phyloP scores from a whole-genome alignment of 179 eudicot species.

The Drosera spatulata region DNA sequence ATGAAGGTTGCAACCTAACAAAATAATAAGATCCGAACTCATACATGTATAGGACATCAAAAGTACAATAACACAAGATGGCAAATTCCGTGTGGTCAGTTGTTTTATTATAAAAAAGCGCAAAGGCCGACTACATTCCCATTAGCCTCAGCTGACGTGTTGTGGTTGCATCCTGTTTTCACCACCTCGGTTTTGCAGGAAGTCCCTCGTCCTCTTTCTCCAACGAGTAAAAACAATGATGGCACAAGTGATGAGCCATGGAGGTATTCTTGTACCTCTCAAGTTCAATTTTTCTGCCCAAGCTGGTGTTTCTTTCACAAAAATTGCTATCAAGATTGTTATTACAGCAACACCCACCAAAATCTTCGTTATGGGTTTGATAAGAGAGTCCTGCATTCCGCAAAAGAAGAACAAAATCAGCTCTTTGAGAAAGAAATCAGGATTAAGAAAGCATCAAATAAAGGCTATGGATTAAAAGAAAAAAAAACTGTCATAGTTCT shows the following conservation, averaged over 20 bases:
- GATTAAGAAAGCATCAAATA: too few species aligned
- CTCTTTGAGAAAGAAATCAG: too few species aligned
- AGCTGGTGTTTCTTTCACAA: constrained; percentile 47
- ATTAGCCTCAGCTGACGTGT: too few species aligned
- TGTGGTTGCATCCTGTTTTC: constrained; percentile 1
- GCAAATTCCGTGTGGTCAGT: too few species aligned
- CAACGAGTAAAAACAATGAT: constrained; percentile 76
- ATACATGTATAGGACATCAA: too few species aligned
- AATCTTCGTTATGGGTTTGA: constrained; percentile 79
- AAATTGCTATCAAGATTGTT: constrained; percentile 48
- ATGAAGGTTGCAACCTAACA: too few species aligned
- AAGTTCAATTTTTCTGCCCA: constrained; percentile 61
- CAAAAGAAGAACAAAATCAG: neutral
- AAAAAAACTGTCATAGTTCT: too few species aligned
- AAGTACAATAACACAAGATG: too few species aligned
- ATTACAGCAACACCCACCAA: constrained; percentile 49
- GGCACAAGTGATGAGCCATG: constrained; percentile 83
- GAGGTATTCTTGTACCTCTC: constrained; percentile 54
- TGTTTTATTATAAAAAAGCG: too few species aligned
- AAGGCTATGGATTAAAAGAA: too few species aligned
- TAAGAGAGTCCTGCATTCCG: constrained; percentile 59
- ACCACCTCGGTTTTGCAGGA: constrained; percentile 37
- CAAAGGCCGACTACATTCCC: too few species aligned
- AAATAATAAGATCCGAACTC: too few species aligned
- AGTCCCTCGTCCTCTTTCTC: constrained; percentile 75